Evolutionary conservation across 192 early-diverging fungal genomes (phyloP).

Genomic region (Anaeromyces robustus): DNA sequence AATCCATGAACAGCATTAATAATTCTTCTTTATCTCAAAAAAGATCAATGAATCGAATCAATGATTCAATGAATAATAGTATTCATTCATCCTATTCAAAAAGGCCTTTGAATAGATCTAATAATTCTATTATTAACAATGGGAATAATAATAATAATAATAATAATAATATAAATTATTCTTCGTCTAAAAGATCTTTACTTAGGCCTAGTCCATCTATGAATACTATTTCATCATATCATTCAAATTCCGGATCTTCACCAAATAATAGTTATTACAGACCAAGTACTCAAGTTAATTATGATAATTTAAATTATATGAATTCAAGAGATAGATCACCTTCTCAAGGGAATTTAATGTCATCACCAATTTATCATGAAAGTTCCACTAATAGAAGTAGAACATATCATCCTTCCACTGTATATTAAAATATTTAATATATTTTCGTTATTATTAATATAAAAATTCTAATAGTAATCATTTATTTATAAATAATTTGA

Average conservation of each 20-base stretch:
- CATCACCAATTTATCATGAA: background rate
- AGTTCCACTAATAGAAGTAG: background rate
- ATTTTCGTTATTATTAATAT: too few species aligned
- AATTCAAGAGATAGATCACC: too few species aligned
- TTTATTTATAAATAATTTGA: too few species aligned
- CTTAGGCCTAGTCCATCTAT: background rate
- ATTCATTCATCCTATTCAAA: too few species aligned
- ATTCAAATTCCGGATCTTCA: background rate
- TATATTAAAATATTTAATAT: background rate
- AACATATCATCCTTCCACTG: background rate
- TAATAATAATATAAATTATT: background rate
- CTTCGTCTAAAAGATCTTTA: background rate
- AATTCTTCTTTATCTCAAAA: too few species aligned
- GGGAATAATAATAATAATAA: too few species aligned
- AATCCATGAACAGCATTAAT: too few species aligned
- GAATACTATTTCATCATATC: background rate
- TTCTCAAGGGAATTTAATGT: background rate
- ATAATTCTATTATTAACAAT: too few species aligned
- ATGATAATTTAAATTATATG: background rate
- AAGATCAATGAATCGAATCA: too few species aligned
- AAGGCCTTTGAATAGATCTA: too few species aligned
- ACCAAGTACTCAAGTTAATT: background rate
- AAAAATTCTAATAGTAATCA: too few species aligned
- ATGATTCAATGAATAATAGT: too few species aligned
- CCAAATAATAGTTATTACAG: background rate